Evolutionary conservation across 305 asterid genomes (phyloP), one percentile per base, ranked within the genome.

Genomic region (Euphrasia arctica): DNA sequence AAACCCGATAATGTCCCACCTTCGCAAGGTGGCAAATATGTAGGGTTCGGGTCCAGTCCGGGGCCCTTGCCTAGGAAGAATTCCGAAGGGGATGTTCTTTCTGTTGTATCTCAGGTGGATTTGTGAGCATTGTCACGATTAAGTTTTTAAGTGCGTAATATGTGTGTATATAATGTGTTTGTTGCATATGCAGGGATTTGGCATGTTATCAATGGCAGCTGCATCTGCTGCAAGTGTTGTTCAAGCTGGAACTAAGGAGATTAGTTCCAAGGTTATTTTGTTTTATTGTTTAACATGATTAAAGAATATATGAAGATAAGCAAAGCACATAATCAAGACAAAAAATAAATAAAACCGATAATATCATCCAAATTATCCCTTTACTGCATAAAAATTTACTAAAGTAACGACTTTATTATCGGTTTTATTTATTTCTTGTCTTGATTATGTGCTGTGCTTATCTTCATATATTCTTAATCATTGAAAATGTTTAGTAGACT

Each of bases 21-120:
- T 2, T 82, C 95, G 25, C 87, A 84, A 78, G 95, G 91, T 15
- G 95, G 95, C 48, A 84, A 82, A 66, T 87, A 80, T 67, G 91
- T 87, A 2, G 95, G 95, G 15, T 87, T 86, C 55, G 95, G 95
- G 25, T 87, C 95, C 4, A 80, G 49, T 63, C 77, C 91, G 22
- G 72, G 74, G 0, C 87, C 87, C 0, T 5, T 67, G 50, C 81
- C 75, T 0, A 72, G 73, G 66, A 79, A 72, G 60, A 63, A 64
- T 61, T 22, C 80, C 4, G 84, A 82, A 45, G 89, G 84, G 12
- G 95, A 87, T 77, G 95, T 84, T 62, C 69, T 87, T 32, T 80
- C 95, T 22, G 79, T 72, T 49, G 83, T 84, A 70, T 29, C 82
- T 73, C 89, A 82, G 91, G 95, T 86, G 54, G 62, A 25, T 22